phyloP scores from a whole-genome alignment of 805 yeast genomes.

The Spathaspora hagerdaliae region DNA sequence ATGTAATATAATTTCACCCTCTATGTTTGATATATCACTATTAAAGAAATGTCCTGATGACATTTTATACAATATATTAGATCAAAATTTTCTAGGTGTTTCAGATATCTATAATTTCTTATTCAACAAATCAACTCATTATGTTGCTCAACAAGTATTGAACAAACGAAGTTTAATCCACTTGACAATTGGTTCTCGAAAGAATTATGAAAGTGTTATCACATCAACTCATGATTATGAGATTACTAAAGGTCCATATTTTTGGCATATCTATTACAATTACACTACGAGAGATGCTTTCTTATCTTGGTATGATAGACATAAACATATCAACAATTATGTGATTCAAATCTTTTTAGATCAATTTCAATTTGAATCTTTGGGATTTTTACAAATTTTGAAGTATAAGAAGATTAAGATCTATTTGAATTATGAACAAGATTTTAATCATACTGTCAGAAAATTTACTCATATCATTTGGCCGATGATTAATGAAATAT shows the following conservation, averaged over 20 bases:
- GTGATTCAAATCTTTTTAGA: conserved; percentile 3
- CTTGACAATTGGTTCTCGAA: conserved; percentile 2
- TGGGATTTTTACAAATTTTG: conserved; percentile 2
- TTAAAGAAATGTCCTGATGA: conserved; percentile 6
- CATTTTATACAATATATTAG: conserved; percentile 3
- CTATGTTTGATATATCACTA: conserved; percentile 1
- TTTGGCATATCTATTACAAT: conserved; percentile 4
- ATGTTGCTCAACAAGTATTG: conserved; percentile 3
- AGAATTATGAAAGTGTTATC: conserved; percentile 3
- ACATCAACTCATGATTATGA: conserved; percentile 3
- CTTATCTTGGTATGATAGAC: conserved; percentile 3
- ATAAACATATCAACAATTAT: conserved; percentile 2
- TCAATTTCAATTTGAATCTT: conserved; percentile 3
- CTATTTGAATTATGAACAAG: conserved; percentile 2
- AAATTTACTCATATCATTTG: conserved; percentile 4
- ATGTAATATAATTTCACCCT: too few relatives aligned
- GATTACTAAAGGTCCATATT: conserved; percentile 3
- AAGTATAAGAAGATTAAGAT: conserved; percentile 4
- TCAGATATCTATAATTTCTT: conserved; percentile 3
- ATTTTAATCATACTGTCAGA: conserved; percentile 3
- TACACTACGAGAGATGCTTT: neutral
- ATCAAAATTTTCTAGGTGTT: conserved; percentile 1
- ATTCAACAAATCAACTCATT: neutral
- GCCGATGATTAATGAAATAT: conserved; percentile 2
- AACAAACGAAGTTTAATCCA: conserved; percentile 2